Evolutionary conservation across 129 eudicot species (phyloP).

Genomic region (Lonicera japonica): DNA sequence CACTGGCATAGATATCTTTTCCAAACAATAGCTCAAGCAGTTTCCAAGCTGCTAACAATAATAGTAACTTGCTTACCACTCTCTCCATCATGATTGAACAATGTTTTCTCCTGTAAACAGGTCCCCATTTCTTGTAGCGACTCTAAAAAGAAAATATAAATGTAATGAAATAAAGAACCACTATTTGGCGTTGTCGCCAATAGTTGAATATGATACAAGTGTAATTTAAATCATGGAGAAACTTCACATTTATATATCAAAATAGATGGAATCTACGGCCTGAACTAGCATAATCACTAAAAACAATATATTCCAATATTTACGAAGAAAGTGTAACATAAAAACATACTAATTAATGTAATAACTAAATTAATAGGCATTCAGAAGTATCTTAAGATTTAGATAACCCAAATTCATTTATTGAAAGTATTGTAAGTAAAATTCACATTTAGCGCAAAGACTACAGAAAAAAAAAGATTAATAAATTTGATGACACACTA

Average conservation of each 20-base stretch:
- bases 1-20: not conserved
- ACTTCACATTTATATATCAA: not conserved
- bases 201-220: not conserved
- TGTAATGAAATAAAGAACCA: conserved; percentile 9
- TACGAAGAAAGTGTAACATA: not conserved
- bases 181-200: conserved; percentile 5
- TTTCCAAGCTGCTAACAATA: no score
- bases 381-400: no score
- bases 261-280: no score
- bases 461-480: no score
- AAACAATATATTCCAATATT: not conserved
- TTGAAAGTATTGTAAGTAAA: no score
- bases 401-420: no score
- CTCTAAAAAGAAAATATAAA: conserved; percentile 53
- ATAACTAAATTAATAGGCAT: no score
- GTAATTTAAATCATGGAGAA: not conserved
- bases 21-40: conserved; percentile 12
- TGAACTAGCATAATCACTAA: no score
- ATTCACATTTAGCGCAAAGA: no score
- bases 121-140: conserved; percentile 82
- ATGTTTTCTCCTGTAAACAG: conserved; percentile 67
- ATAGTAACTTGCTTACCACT: conserved; percentile 47
- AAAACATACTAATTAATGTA: not conserved
- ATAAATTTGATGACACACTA: no score
- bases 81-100: conserved; percentile 54